These are phyloP conservation scores for Camptophora hylomeconis DNA, from an alignment of 2,329 filamentous ascomycete species.

Conservation along the genomic window DNA sequence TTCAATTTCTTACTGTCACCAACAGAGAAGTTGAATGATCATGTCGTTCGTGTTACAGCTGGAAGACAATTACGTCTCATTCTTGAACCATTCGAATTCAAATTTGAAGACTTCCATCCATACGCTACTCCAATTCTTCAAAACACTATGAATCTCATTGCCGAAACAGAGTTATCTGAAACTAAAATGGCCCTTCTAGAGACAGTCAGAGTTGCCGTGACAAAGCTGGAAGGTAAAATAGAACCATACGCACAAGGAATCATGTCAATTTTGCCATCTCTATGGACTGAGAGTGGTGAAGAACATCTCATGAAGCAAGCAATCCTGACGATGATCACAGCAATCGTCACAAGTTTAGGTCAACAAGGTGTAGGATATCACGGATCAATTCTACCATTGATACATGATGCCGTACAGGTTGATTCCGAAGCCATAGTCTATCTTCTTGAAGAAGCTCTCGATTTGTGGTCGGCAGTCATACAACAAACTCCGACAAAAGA, in stretches of 20 bases:
- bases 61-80: slow-evolving; percentile 71
- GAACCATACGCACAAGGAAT: slow-evolving; percentile 59
- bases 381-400: slow-evolving; percentile 64
- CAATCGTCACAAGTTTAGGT: slow-evolving; percentile 77
- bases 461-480: slow-evolving; percentile 72
- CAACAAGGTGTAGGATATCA: slow-evolving; percentile 67
- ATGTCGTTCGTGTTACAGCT: slow-evolving; percentile 83
- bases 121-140: slow-evolving; percentile 62
- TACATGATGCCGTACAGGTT: slow-evolving; percentile 65
- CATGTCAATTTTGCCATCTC: slow-evolving; percentile 60
- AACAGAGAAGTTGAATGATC: slow-evolving; percentile 67
- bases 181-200: slow-evolving; percentile 84
- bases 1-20: slow-evolving; percentile 75
- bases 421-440: slow-evolving; percentile 63
- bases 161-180: slow-evolving; percentile 68
- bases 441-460: slow-evolving; percentile 80
- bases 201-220: slow-evolving; percentile 69
- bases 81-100: slow-evolving; percentile 75
- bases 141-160: slow-evolving; percentile 62
- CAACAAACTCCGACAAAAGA: slow-evolving; percentile 49
- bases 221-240: slow-evolving; percentile 64
- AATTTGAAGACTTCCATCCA: slow-evolving; percentile 58
- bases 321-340: slow-evolving; percentile 72
- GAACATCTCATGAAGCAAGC: slow-evolving; percentile 90
- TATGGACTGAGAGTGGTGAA: slow-evolving; percentile 78